Conservation (phyloP, 805 yeast genomes). For the Yarrowia osloensis region DNA sequence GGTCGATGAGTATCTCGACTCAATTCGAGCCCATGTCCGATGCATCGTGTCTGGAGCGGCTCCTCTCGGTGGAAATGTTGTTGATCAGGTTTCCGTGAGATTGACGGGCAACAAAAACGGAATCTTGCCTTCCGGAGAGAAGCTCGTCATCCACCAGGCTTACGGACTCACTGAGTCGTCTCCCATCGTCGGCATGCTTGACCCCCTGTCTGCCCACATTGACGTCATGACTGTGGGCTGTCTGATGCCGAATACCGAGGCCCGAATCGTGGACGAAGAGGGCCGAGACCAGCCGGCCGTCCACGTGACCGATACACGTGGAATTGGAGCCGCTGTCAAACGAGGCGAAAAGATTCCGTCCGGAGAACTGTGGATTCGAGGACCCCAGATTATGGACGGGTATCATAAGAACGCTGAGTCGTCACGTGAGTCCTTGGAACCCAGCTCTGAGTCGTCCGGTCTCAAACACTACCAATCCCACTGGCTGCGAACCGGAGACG, state of each 20-base stretch:
- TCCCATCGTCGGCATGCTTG: conserved; percentile 22
- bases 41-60: conserved; percentile 52
- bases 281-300: conserved; percentile 29
- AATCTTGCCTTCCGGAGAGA: not conserved
- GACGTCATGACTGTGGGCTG: conserved; percentile 27
- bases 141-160: conserved; percentile 25
- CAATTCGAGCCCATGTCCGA: conserved; percentile 47
- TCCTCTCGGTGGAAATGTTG: conserved; percentile 43
- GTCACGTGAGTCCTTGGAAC: conserved; percentile 18
- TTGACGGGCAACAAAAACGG: conserved; percentile 26
- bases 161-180: conserved; percentile 16
- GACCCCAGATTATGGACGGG: conserved; percentile 55
- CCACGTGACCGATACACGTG: conserved; percentile 4
- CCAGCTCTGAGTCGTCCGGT: not conserved
- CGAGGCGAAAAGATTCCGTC: conserved; percentile 32
- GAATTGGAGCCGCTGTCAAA: conserved; percentile 24
- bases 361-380: conserved; percentile 58
- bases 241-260: conserved; percentile 19
- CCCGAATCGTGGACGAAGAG: conserved; percentile 14
- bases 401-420: conserved; percentile 55
- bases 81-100: conserved; percentile 7
- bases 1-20: conserved; percentile 47
- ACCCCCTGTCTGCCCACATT: conserved; percentile 11
- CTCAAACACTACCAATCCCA: conserved; percentile 46
- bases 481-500: conserved; percentile 63